Percentiles rank a stretch among this genome's conserved stretches.
Evolutionary conservation across 805 yeast genomes (phyloP).

Genomic region (Candida dajiaensis): DNA sequence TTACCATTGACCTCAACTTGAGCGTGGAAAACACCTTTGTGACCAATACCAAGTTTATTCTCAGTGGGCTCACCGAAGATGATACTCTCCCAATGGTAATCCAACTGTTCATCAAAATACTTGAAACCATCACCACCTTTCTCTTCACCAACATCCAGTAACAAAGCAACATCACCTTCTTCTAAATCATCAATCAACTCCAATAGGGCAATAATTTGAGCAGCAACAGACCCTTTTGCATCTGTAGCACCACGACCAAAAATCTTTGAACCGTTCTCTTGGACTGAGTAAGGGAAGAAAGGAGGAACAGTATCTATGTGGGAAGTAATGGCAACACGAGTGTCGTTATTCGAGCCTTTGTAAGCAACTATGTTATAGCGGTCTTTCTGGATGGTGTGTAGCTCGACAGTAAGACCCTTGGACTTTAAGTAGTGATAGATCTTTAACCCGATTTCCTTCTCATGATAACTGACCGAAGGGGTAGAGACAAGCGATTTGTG

Average conservation of each 20-base stretch:
- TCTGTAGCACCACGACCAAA: slow-evolving; percentile 63
- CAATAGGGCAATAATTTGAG: slow-evolving; percentile 48
- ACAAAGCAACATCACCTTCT: slow-evolving; percentile 49
- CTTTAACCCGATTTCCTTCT: slow-evolving; percentile 3
- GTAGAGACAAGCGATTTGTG: slow-evolving; percentile 11
- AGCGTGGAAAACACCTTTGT: slow-evolving; percentile 47
- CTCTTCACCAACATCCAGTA: slow-evolving; percentile 64
- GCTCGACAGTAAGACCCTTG: slow-evolving; percentile 37
- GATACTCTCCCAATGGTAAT: slow-evolving; percentile 48
- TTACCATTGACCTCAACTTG: slow-evolving; percentile 39
- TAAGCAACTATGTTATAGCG: slow-evolving; percentile 52
- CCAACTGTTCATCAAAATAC: slow-evolving; percentile 32
- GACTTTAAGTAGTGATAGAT: slow-evolving; percentile 1
- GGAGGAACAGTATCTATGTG: slow-evolving; percentile 72
- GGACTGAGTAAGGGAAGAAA: slow-evolving; percentile 38
- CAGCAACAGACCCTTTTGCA: slow-evolving; percentile 59
- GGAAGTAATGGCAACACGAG: slow-evolving; percentile 45
- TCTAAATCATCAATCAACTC: slow-evolving; percentile 35
- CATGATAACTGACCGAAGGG: slow-evolving; percentile 9
- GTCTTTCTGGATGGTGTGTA: slow-evolving; percentile 27
- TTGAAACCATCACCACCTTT: slow-evolving; percentile 54
- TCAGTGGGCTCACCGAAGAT: slow-evolving; percentile 73
- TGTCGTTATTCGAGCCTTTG: slow-evolving; percentile 37
- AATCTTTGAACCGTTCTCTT: slow-evolving; percentile 38
- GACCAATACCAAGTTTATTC: slow-evolving; percentile 58